phyloP scores from a whole-genome alignment of 257 asterid genomes.

The Jacaranda copaia region DNA sequence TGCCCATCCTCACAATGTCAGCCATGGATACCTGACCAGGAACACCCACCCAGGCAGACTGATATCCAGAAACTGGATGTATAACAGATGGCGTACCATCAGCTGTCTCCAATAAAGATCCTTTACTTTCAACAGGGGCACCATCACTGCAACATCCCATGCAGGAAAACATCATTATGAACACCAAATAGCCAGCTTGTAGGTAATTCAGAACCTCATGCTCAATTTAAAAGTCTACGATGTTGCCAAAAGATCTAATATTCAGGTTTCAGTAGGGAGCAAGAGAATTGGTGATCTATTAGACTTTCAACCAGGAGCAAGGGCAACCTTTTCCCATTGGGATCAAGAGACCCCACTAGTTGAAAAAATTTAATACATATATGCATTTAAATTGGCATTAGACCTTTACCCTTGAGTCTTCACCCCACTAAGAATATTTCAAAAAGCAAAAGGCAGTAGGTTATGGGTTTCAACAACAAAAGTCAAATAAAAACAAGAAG shows the following conservation, averaged over 20 bases:
- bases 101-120: slow-evolving; percentile 42
- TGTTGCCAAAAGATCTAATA: not conserved
- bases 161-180: slow-evolving; percentile 31
- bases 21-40: slow-evolving; percentile 76
- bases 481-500: too few relatives aligned
- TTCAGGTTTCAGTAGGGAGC: slow-evolving; percentile 9
- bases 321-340: not conserved
- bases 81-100: slow-evolving; percentile 53
- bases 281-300: not conserved
- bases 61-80: slow-evolving; percentile 62
- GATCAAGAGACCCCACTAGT: too few relatives aligned
- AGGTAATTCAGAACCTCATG: slow-evolving; percentile 2
- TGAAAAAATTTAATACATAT: too few relatives aligned
- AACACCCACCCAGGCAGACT: slow-evolving; percentile 59
- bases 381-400: too few relatives aligned
- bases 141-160: slow-evolving; percentile 56
- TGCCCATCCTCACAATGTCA: slow-evolving; percentile 96
- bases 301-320: not conserved
- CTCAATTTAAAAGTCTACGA: not conserved
- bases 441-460: too few relatives aligned
- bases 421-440: too few relatives aligned
- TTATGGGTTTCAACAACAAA: too few relatives aligned
- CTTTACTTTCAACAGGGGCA: slow-evolving; percentile 53
- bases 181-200: slow-evolving; percentile 20
- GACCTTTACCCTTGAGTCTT: too few relatives aligned